These are phyloP conservation scores for Cystobasidium tubakii DNA, from an alignment of 768 basidiomycete species.

Conservation along the genomic window DNA sequence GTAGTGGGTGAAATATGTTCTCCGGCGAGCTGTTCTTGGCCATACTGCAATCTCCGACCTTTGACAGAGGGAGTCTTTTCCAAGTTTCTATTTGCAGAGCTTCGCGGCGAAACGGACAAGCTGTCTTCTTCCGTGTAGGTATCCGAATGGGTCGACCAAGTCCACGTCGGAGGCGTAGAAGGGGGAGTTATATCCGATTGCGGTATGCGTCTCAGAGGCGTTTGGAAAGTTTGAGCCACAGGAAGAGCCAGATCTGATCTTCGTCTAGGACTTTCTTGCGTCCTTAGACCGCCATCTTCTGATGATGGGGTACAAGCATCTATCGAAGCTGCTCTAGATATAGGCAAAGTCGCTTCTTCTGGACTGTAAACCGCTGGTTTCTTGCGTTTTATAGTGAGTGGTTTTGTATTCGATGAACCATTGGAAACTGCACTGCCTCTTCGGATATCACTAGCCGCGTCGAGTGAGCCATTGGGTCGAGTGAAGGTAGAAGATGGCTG, in stretches of 20 bases:
- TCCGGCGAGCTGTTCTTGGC: not conserved
- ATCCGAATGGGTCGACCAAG: not conserved
- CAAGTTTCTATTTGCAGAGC: not conserved
- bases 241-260: not conserved
- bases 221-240: not conserved
- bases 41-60: not conserved
- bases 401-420: not conserved
- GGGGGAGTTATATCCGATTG: slow-evolving; percentile 13
- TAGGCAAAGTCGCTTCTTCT: not conserved
- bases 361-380: not conserved
- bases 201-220: not conserved
- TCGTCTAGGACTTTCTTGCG: not conserved
- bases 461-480: not conserved
- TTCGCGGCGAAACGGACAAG: not conserved
- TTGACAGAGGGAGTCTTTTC: not conserved
- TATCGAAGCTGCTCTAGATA: not conserved
- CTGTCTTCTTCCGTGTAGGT: slow-evolving; percentile 11
- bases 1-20: not conserved
- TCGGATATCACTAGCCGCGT: not conserved
- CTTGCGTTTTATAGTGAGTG: not conserved
- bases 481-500: not conserved
- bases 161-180: slow-evolving; percentile 12
- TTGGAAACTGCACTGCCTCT: not conserved
- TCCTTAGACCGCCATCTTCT: not conserved
- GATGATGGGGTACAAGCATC: not conserved